Evolutionary conservation across 2,329 filamentous ascomycete species (phyloP).

Genomic region (Colletotrichum falcatum): DNA sequence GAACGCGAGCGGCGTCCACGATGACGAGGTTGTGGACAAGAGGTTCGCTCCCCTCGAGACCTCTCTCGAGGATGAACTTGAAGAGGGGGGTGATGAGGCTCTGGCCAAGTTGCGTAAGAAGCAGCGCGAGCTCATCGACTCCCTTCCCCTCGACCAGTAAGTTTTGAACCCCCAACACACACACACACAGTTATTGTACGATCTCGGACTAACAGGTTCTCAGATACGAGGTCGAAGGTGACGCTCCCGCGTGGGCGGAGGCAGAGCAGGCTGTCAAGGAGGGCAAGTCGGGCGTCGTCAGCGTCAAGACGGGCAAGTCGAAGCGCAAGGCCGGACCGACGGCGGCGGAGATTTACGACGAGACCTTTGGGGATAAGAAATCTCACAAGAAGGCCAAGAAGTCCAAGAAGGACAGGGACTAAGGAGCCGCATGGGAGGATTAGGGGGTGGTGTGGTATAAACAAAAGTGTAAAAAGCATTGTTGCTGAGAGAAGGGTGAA

Average conservation of each 20-base stretch:
- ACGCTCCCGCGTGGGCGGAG: conserved; percentile 72
- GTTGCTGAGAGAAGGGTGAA: conserved; percentile 25
- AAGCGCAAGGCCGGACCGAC: conserved; percentile 79
- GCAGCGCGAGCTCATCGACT: conserved; percentile 89
- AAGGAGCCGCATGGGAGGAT: neutral
- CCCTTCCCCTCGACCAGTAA: conserved; percentile 88
- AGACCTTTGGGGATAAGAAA: conserved; percentile 67
- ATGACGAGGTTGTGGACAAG: conserved; percentile 74
- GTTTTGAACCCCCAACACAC: conserved; percentile 52
- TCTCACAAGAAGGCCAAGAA: conserved; percentile 66
- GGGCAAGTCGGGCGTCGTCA: conserved; percentile 75
- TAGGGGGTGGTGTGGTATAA: neutral
- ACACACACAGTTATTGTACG: neutral
- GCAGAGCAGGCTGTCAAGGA: conserved; percentile 82
- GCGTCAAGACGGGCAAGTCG: conserved; percentile 80
- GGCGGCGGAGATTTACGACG: conserved; percentile 72
- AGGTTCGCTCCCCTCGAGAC: conserved; percentile 78
- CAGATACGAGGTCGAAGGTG: conserved; percentile 75
- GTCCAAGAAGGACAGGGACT: conserved; percentile 46
- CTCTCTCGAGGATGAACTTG: conserved; percentile 83
- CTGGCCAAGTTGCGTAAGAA: conserved; percentile 78
- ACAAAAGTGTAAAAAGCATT: conserved; percentile 39
- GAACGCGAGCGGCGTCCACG: conserved; percentile 73
- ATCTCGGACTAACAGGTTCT: conserved; percentile 33
- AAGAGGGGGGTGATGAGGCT: conserved; percentile 84